Percentiles rank a stretch among this genome's conserved stretches.
Conservation (phyloP, 2,329 filamentous ascomycete genomes). For the Fusarium decemcellulare region DNA sequence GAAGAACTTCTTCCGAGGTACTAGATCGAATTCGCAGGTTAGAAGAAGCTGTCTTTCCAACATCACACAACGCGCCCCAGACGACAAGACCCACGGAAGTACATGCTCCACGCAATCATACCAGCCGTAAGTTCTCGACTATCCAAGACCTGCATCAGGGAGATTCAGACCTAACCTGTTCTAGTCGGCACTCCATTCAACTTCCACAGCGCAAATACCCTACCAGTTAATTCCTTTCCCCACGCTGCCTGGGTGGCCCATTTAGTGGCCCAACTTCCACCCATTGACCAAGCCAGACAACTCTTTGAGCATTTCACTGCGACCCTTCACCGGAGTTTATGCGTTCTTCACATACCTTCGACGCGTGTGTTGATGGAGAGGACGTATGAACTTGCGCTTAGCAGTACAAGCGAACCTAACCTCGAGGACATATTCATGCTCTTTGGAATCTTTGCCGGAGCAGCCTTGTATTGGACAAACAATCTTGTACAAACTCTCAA, state of each 20-base stretch:
- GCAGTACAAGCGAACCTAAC: background rate
- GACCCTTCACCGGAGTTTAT: background rate
- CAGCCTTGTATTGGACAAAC: background rate
- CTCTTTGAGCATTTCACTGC: background rate
- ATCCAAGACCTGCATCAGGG: too few species aligned
- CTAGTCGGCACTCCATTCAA: background rate
- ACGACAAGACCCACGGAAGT: background rate
- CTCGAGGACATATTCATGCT: conserved; percentile 1
- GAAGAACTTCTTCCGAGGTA: background rate
- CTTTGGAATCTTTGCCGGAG: background rate
- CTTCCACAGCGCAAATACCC: background rate
- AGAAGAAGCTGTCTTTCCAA: conserved; percentile 4
- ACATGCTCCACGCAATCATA: too few species aligned
- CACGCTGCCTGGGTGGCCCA: background rate
- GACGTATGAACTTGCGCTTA: background rate
- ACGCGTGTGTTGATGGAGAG: background rate
- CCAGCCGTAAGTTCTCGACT: too few species aligned
- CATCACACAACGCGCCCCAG: background rate
- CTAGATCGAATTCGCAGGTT: background rate
- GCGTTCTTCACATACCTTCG: background rate
- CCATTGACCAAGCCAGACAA: background rate
- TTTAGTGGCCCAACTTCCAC: background rate
- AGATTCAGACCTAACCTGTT: background rate
- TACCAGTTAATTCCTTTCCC: background rate
- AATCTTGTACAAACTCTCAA: background rate